Evolutionary conservation across 352 stramenopile species (phyloP).

Genomic region (Phytophthora ramorum): DNA sequence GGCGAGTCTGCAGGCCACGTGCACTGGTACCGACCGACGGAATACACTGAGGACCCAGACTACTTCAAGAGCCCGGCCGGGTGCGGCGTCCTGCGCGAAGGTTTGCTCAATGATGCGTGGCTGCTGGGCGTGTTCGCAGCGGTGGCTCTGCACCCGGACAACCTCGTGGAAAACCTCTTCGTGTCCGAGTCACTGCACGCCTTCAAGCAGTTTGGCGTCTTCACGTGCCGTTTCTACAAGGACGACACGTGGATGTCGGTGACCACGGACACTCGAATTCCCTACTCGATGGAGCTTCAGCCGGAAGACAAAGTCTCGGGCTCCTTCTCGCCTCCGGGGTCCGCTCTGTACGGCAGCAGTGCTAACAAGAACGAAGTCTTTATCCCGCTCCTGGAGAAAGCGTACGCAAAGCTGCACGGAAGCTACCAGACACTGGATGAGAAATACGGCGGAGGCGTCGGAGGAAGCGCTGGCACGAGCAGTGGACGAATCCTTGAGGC

Average conservation of each 20-base stretch:
- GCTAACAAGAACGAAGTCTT: conserved; percentile 89
- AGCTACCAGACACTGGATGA: conserved; percentile 68
- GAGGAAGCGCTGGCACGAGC: conserved; percentile 43
- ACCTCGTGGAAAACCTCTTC: conserved; percentile 93
- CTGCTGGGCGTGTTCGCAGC: conserved; percentile 87
- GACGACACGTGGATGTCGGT: conserved; percentile 89
- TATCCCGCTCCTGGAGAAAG: conserved; percentile 89
- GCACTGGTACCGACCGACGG: conserved; percentile 72
- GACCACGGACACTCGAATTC: conserved; percentile 89
- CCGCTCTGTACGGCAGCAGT: conserved; percentile 75
- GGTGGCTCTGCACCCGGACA: conserved; percentile 79
- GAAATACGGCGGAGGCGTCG: conserved; percentile 38
- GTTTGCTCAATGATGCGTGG: conserved; percentile 83
- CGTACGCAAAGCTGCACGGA: conserved; percentile 90
- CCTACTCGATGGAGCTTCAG: conserved; percentile 61
- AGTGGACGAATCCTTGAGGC: conserved; percentile 82
- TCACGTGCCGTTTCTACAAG: conserved; percentile 94
- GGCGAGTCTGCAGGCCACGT: conserved; percentile 26
- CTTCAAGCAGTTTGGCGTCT: conserved; percentile 89
- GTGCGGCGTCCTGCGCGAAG: conserved; percentile 65
- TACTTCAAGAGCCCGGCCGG: conserved; percentile 86
- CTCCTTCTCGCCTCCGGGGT: conserved; percentile 42
- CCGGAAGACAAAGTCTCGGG: conserved; percentile 41
- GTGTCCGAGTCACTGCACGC: conserved; percentile 79
- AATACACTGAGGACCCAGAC: conserved; percentile 77